Base-by-base conservation (phyloP, 352 stramenopile genomes). In the Globisporangium nagaii region DNA sequence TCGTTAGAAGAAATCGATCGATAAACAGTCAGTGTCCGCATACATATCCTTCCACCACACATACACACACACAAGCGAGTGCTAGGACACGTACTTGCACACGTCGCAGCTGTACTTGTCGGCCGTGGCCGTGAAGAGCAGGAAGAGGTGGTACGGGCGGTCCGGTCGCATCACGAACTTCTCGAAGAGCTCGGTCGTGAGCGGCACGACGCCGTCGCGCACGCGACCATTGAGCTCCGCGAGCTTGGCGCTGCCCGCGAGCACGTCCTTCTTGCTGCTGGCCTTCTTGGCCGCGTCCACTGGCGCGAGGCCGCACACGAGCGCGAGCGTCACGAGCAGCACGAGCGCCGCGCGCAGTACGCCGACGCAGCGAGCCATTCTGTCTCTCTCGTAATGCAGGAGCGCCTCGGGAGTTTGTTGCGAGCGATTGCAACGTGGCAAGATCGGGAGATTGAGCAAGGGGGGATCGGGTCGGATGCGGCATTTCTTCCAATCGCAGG, bases 61-160 rank as follows among this genome's bases (percentile, higher is more conserved):
- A 39, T n/a, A 11, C 8, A 20, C 35, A 24, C 28, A 15, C 6
- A n/a, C 13, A 9, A 32, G 25, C 24, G 28, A 20, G 3, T 7
- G 12, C 15, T 24, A 24, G 3, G 25, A 20, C 12, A 84, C 73
- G 40, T 73, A 88, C 65, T 79, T 66, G 65, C 84, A 94, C 27
- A 71, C 73, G 30, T 88, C 84, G 53, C 84, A 94, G 31, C 71
- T 75, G 62, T 82, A 90, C 58, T 92, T 90, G 49, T 83, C 74
- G 13, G 67, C 70, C 8, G 73, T 68, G n/a, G 79, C 78, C 40
- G 84, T 94, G 65, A 89, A 87, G 35, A 94, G 61, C 40, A 92
- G 56, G 51, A 94, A 66, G 24, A 91, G 41, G 53, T 94, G 84
- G 66, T 92, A 94, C 43, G 84, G 84, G 28, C 84, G 81, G 44